These are phyloP conservation scores for Yarrowia sp. DNA, from an alignment of 805 yeast genomes.

Conservation along the genomic window DNA sequence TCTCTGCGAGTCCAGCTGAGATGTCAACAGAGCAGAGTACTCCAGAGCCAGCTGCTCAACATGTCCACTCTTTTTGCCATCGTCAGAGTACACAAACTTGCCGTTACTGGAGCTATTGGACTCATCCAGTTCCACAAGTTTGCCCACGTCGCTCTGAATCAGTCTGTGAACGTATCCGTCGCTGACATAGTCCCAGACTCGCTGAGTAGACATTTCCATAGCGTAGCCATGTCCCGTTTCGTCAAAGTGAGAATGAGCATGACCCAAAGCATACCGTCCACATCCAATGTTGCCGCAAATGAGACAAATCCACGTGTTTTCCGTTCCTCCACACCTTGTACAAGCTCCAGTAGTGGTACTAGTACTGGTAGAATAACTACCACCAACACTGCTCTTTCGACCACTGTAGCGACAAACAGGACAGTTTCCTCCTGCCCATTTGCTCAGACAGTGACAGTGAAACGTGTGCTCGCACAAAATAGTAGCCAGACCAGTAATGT, in stretches of 20 bases:
- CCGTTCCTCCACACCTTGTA: constrained; percentile 59
- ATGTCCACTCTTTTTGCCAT: constrained; percentile 28
- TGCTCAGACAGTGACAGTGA: constrained; percentile 81
- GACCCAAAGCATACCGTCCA: constrained; percentile 80
- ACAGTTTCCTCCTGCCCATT: constrained; percentile 87
- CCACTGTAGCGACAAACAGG: constrained; percentile 74
- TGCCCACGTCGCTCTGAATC: constrained; percentile 81
- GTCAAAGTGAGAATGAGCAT: constrained; percentile 78
- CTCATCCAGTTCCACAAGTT: constrained; percentile 68
- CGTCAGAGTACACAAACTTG: constrained; percentile 17
- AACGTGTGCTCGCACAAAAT: constrained; percentile 92
- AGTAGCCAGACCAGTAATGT: constrained; percentile 74
- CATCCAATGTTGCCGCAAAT: constrained; percentile 93
- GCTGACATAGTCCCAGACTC: constrained; percentile 94
- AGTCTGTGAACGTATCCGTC: constrained; percentile 86
- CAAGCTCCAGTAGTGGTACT: constrained; percentile 15
- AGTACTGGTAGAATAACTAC: not conserved
- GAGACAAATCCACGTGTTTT: constrained; percentile 82
- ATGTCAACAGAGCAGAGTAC: constrained; percentile 70
- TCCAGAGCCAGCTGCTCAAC: constrained; percentile 63
- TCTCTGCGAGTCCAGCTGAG: constrained; percentile 82
- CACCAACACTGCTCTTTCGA: not conserved
- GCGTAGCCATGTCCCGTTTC: constrained; percentile 82
- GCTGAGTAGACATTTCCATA: constrained; percentile 76
- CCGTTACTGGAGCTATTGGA: constrained; percentile 30